Percentiles rank a stretch among this genome's conserved stretches.
Evolutionary conservation across 306 rosid genomes (phyloP).

Genomic region (Arachis hypogaea): DNA sequence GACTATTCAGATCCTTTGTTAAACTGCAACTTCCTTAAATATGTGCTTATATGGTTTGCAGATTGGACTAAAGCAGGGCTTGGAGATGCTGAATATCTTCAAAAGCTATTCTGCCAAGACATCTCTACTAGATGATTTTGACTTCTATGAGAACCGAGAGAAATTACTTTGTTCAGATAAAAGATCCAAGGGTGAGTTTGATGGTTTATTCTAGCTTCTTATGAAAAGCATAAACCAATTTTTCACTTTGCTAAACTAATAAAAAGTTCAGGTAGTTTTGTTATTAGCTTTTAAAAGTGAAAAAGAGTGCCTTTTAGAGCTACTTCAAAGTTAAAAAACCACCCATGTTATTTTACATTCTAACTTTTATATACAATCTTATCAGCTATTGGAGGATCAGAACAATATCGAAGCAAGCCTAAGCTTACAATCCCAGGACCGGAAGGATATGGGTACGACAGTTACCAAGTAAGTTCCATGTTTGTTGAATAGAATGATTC

Average conservation of each 20-base stretch:
- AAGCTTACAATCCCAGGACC: constrained; percentile 38
- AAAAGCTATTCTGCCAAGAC: constrained; percentile 56
- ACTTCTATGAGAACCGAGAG: constrained; percentile 67
- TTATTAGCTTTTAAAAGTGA: too few species aligned
- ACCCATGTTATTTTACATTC: too few species aligned
- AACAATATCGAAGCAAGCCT: too few species aligned
- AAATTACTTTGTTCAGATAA: constrained; percentile 46
- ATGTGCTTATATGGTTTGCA: constrained; percentile 41
- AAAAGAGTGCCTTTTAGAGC: too few species aligned
- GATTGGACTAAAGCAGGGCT: constrained; percentile 75
- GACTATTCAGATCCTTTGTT: background rate
- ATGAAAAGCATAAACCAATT: too few species aligned
- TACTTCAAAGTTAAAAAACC: too few species aligned
- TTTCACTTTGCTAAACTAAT: too few species aligned
- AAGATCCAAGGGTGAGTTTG: constrained; percentile 32
- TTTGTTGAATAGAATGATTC: background rate
- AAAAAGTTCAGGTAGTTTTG: too few species aligned
- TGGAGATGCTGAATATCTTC: constrained; percentile 76
- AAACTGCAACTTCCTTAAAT: background rate
- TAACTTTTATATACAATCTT: too few species aligned
- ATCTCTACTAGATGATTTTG: constrained; percentile 74
- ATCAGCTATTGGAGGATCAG: too few species aligned
- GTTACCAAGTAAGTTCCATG: constrained; percentile 46
- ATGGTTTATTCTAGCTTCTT: too few species aligned
- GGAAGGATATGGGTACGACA: constrained; percentile 38